Evolutionary conservation across 1,139 yeast species (phyloP), one percentile per base, ranked within the genome.

Genomic region (Ashbya aceris): DNA sequence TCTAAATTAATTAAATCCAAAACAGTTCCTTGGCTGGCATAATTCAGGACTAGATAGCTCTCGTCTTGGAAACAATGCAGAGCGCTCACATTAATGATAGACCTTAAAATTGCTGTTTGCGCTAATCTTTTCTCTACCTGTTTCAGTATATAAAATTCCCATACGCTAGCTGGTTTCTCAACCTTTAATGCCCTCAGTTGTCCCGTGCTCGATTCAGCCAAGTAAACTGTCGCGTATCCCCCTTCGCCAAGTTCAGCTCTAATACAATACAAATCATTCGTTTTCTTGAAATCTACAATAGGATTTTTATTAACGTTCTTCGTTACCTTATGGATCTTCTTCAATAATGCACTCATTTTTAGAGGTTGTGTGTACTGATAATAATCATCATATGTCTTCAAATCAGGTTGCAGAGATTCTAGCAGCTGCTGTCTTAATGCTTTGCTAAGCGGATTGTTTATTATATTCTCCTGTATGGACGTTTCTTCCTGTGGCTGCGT

Each of bases 61-160:
- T 85, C 95, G 59, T 87, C 95, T 11, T 66, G 60, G 52, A 74
- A 87, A 33, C 67, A 65, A 54, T 74, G 77, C 33, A 82, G 62
- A 2, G 76, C 69, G 28, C 76, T 70, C 0, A 77, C 77, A 14
- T 64, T 59, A 2, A 83, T 71, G 12, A 81, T 66, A 3, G 78
- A 71, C 6, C 55, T 51, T 30, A 64, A 46, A 1, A 64, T 60
- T 3, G 54, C 37, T 2, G 53, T 44, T 4, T 60, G 56, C 2
- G 45, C 36, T 27, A 67, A 45, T 34, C 69, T 51, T 12, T 45
- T 53, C 40, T 74, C 76, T 8, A 83, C 65, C 52, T 77, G 79
- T 29, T 65, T 71, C 42, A 84, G 64, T 26, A 86, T 77, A 55
- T 83, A 86, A 53, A 74, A 84, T 59, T 87, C 96, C 96, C 96